Conservation (phyloP, 2,329 filamentous ascomycete genomes). For the Colletotrichum tropicale region DNA sequence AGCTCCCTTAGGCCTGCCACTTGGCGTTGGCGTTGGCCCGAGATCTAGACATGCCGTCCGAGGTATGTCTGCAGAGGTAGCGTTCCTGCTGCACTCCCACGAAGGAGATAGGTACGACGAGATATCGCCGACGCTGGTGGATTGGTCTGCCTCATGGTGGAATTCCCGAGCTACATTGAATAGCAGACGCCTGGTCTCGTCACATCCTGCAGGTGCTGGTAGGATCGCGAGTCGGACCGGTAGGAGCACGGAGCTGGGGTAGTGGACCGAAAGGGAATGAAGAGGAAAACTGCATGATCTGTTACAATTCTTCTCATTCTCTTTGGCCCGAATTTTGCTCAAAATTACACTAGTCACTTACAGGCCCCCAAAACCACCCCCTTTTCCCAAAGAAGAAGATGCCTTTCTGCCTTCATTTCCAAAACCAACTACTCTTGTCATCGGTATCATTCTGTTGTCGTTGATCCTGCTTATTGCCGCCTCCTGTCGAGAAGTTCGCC, state of each 20-base stretch:
- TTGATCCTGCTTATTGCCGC: not conserved
- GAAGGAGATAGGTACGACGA: not conserved
- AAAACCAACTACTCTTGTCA: constrained; percentile 17
- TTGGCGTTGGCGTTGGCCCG: not conserved
- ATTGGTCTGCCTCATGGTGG: not conserved
- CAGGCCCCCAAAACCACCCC: not conserved
- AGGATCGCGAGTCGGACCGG: not conserved
- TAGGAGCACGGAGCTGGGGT: not conserved
- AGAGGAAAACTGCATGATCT: not conserved
- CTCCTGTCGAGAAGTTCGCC: constrained; percentile 5
- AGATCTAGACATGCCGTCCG: not conserved
- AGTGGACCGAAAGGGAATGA: not conserved
- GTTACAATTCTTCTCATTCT: not conserved
- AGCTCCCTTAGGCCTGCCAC: not conserved
- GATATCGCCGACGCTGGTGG: not conserved
- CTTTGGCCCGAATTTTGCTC: not conserved
- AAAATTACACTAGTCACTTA: not conserved
- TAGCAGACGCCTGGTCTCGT: not conserved
- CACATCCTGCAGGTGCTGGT: not conserved
- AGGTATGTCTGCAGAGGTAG: not conserved
- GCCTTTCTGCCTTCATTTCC: constrained; percentile 7
- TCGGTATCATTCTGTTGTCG: not conserved
- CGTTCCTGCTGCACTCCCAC: not conserved
- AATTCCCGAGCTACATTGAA: not conserved
- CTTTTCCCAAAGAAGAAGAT: not conserved